Conservation (phyloP, 495 filamentous ascomycete species). For the Immersiella caudata region DNA sequence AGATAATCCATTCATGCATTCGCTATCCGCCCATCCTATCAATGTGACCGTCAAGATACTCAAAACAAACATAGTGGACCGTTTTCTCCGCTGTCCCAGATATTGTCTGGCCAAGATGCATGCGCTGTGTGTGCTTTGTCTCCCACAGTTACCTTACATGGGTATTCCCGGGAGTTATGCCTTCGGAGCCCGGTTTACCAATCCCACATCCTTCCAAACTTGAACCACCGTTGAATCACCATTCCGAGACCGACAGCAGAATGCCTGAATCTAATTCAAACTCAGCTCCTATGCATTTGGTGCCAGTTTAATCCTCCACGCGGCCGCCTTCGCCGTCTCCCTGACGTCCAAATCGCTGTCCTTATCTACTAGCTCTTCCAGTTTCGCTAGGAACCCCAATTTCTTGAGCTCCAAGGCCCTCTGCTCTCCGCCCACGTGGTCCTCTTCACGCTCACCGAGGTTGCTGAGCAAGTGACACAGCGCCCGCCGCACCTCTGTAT, state of each 20-base stretch:
- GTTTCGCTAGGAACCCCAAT: slow-evolving; percentile 68
- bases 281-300: neutral
- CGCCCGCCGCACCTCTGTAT: slow-evolving; percentile 69
- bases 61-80: neutral
- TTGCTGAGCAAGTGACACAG: slow-evolving; percentile 84
- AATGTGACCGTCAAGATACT: neutral
- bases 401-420: slow-evolving; percentile 68
- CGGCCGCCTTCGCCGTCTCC: slow-evolving; percentile 78
- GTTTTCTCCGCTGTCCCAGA: neutral
- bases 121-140: neutral
- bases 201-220: neutral
- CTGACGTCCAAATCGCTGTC: slow-evolving; percentile 83
- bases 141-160: neutral
- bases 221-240: neutral
- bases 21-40: neutral
- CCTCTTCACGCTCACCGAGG: slow-evolving; percentile 76
- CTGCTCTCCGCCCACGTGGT: slow-evolving; percentile 60
- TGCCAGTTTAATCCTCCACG: neutral
- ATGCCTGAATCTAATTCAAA: too few relatives aligned
- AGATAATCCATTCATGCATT: neutral
- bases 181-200: too few relatives aligned
- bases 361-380: slow-evolving; percentile 61
- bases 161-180: too few relatives aligned
- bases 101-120: neutral
- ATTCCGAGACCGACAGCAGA: too few relatives aligned